Evolutionary conservation across 176 grass and related monocot genomes (phyloP), one percentile per base, ranked within the genome.

Genomic region (Musa itinerans): DNA sequence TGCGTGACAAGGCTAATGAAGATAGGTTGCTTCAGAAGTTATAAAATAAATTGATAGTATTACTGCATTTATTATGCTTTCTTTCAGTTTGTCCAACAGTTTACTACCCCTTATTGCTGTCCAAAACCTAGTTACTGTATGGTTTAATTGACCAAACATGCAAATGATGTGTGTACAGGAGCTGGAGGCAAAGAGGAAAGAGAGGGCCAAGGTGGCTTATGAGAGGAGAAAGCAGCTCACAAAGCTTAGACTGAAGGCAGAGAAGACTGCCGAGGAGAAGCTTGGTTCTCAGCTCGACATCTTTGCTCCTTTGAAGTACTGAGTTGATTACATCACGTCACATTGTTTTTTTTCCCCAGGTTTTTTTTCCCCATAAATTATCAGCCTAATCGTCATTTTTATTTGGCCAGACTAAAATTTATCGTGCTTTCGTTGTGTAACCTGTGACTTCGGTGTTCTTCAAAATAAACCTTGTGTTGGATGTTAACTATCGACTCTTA

Each of bases 251-350:
- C 10, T 11, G 43, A 70, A 70, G 48, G 68, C 68, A 49, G 68
- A 70, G 68, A 70, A 70, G 43, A 25, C 68, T 1, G 48, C 16
- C 2, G 43, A 70, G 17, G 68, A 70, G 15, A 51, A 70, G 9
- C 68, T 70, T 70, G 68, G 34, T 70, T 70, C 43, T 20, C 68
- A 70, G 68, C 43, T 70, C 21, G 24, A 51, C 7, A 70, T 70
- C 68, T 48, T 70, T 51, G 68, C 43, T 50, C 68, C 68, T n/a
- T 70, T 70, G 68, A 70, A 70, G 68, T 70, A 70, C 16, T 70
- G 68, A 70, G 68, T 51, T 50, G 15, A 67, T 67, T 67, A 34
- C 29, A 34, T 34, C 29, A 34, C 29, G 29, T 34, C 16, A 6
- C 6, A 8, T 15, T n/a, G n/a, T n/a, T n/a, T n/a, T n/a, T n/a